Evolutionary conservation across 768 basidiomycete genomes (phyloP).

Genomic region (Polyporus arcularius): DNA sequence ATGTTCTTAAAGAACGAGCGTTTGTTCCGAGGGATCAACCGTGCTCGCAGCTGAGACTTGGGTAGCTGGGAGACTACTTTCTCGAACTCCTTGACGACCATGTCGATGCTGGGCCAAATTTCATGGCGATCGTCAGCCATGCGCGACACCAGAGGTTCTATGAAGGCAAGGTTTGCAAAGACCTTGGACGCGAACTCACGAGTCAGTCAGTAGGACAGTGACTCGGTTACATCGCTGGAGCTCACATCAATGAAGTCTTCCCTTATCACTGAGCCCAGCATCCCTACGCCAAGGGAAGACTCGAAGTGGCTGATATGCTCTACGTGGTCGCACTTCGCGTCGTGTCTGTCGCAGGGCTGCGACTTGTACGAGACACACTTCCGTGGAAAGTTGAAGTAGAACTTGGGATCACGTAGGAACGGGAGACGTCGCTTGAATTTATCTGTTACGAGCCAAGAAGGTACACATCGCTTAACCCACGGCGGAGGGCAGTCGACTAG

Average conservation of each 20-base stretch:
- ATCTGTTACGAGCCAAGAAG: not conserved
- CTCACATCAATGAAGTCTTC: conserved; percentile 10
- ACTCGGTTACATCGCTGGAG: not conserved
- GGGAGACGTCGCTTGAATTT: not conserved
- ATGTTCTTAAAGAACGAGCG: not conserved
- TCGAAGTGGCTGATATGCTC: too few relatives aligned
- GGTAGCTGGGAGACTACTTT: conserved; percentile 12
- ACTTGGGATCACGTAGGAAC: conserved; percentile 8
- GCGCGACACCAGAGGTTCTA: not conserved
- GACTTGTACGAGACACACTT: too few relatives aligned
- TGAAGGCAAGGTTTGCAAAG: conserved; percentile 26
- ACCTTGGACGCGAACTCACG: not conserved
- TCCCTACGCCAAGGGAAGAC: too few relatives aligned
- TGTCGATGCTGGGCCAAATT: conserved; percentile 25
- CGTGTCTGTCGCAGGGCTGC: conserved; percentile 29
- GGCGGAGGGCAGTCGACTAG: not conserved
- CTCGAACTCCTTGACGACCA: conserved; percentile 20
- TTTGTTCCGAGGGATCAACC: not conserved
- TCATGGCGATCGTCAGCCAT: not conserved
- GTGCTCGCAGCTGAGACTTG: not conserved
- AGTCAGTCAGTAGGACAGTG: not conserved
- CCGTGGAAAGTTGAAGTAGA: conserved; percentile 29
- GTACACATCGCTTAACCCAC: not conserved
- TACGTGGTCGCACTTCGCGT: conserved; percentile 12
- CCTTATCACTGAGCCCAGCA: conserved; percentile 16